A percentile compares a stretch with the other conserved stretches of the same genome.
phyloP scores from a whole-genome alignment of 106 monocot species.

The Dioscorea dumetorum region DNA sequence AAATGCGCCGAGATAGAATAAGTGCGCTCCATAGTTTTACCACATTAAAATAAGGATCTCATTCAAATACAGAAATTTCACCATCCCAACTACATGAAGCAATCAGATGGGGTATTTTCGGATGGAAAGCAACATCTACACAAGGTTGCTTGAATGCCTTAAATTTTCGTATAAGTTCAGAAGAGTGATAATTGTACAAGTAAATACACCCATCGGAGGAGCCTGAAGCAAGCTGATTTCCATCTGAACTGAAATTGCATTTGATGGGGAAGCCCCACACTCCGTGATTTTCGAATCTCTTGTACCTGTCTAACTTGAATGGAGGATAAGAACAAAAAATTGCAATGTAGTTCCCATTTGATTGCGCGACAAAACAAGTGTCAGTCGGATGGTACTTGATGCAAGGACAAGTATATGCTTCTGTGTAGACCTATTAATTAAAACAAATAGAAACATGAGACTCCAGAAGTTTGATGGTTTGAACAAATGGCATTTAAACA shows the following conservation, averaged over 20 bases:
- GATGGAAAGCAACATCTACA: conserved; percentile 78
- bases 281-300: conserved; percentile 63
- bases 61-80: conserved; percentile 51
- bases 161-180: conserved; percentile 47
- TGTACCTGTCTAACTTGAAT: conserved; percentile 79
- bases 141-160: conserved; percentile 69
- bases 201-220: conserved; percentile 83
- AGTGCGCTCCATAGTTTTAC: too few species aligned
- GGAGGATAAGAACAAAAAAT: conserved; percentile 70
- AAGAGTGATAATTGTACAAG: conserved; percentile 58
- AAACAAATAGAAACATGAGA: too few species aligned
- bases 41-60: not conserved
- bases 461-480: too few species aligned
- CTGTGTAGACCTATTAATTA: conserved; percentile 66
- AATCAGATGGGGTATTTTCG: conserved; percentile 42
- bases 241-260: conserved; percentile 73
- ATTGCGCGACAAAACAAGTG: conserved; percentile 68
- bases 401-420: conserved; percentile 84
- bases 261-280: conserved; percentile 84
- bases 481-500: too few species aligned
- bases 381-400: conserved; percentile 76
- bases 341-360: conserved; percentile 91
- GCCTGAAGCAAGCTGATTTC: conserved; percentile 60
- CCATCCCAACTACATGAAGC: conserved; percentile 84
- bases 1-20: too few species aligned